Evolutionary conservation across 441 rosid species (phyloP), one percentile per base, ranked within the genome.

Genomic region (Gossypium lobatum): DNA sequence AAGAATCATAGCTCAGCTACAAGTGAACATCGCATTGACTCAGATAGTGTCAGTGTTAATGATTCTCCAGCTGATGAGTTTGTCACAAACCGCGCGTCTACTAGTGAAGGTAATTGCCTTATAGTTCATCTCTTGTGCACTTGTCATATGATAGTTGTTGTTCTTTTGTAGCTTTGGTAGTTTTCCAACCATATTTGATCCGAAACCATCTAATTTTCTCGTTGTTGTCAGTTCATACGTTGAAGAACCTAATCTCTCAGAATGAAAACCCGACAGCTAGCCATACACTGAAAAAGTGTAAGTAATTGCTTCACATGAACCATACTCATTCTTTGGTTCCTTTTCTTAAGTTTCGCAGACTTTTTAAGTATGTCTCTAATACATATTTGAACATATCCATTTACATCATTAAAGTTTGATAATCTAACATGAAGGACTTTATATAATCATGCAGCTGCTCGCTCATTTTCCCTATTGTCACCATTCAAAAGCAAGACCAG

Each of bases 211-310:
- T 60, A 37, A 18, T 74, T 59, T 61, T 16, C 79, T 71, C 79
- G 74, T 78, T 84, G 69, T 71, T 31, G 52, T 48, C 88, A 96
- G 98, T 82, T 80, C 83, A 80, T 84, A 93, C 94, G 17, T 78
- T 96, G 88, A 95, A 90, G 82, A 93, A 86, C 73, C 91, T 95
- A 13, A 89, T 95, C 82, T 89, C 91, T 60, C 94, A 82, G 86
- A 96, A 93, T 48, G 99, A 91, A 76, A 86, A 91, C 8, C 90
- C 85, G 21, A 20, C 21, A 46, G 86, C 87, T 23, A 73, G 53
- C 54, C 73, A 75, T 3, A 85, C 91, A 75, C 86, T 88, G 42
- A 93, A 86, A 58, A 93, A 89, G 86, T 68, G 98, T 95, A 86
- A 85, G 95, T 64, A 61, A 53, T 34, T 71, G 2, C 9, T 64